Evolutionary conservation across 2,329 filamentous ascomycete genomes (phyloP).

Genomic region (Penicillium sp.): DNA sequence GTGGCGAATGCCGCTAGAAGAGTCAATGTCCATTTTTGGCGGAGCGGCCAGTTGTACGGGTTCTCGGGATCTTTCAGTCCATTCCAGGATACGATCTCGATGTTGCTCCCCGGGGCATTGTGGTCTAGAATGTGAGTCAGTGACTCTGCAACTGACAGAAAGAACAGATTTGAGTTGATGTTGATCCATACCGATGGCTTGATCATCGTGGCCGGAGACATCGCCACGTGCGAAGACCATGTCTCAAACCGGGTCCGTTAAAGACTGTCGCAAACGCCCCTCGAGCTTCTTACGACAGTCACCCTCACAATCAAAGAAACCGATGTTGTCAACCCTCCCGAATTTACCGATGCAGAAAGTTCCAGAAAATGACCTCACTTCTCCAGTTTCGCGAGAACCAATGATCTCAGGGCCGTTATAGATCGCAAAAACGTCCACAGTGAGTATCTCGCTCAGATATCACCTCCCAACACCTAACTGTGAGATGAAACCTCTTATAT

Average conservation of each 20-base stretch:
- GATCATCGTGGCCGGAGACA: slow-evolving; percentile 30
- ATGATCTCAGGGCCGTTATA: slow-evolving; percentile 19
- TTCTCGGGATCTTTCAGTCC: slow-evolving; percentile 42
- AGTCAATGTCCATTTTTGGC: slow-evolving; percentile 46
- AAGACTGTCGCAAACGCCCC: neutral
- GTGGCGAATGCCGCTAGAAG: slow-evolving; percentile 38
- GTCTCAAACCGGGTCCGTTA: neutral
- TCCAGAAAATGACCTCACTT: slow-evolving; percentile 28
- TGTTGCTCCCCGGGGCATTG: slow-evolving; percentile 20
- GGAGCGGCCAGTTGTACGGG: slow-evolving; percentile 47
- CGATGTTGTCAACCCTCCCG: neutral
- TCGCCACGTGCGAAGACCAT: slow-evolving; percentile 35
- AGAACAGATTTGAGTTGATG: neutral
- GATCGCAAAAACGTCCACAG: neutral
- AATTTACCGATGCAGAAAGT: slow-evolving; percentile 8
- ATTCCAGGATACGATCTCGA: slow-evolving; percentile 38
- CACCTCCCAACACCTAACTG: neutral
- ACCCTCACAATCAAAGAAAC: neutral
- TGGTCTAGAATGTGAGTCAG: slow-evolving; percentile 26
- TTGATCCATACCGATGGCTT: slow-evolving; percentile 24
- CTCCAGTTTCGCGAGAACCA: slow-evolving; percentile 2
- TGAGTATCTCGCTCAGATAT: neutral
- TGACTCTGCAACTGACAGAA: neutral
- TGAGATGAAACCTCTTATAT: neutral
- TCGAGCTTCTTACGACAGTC: neutral